Base-by-base conservation (phyloP, 2,329 filamentous ascomycete species). In the Byssochlamys sp. region DNA sequence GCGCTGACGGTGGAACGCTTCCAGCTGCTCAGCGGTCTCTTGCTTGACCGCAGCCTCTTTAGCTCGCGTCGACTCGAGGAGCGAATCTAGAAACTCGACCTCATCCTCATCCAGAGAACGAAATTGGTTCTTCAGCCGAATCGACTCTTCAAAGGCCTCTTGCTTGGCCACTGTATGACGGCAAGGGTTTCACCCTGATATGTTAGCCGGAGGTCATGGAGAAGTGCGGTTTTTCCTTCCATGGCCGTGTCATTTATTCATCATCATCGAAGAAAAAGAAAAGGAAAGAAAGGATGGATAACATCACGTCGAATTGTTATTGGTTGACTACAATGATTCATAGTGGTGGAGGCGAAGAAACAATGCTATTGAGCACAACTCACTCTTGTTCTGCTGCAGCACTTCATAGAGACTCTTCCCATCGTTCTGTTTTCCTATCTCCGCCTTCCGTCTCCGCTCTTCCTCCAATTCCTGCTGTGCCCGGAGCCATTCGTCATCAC, bases 21-120 rank as follows among this genome's bases (percentile, higher is more conserved):
- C 81, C 10, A 87, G 70, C 64, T 83, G 80, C 61, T 84, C 81
- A 4, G 74, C 72, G 0, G 82, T 86, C 62, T 86, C 81, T 62
- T 78, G 81, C 63, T 77, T 80, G 51, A 85, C 75, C 3, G 77
- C 79, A 1, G 74, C 78, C 63, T 86, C 83, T 65, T 84, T 76
- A 25, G 77, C 78, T 27, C 82, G 75, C 27, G 80, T 81, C 5
- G 78, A 79, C 62, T 84, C 81, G 33, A 82, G 72, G 1, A 86
- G 74, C 0, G 80, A 81, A 59, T 85, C 78, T 2, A 80, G 67
- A 59, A 80, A 80, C 2, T 80, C 78, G 52, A 80, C 70, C 61
- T 80, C 78, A 58, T 80, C 78, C 59, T 80, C 78, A 59, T 80
- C 78, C 24, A 80, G 71, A 19, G 77, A 69, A 50, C 78, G 77